Conservation (phyloP, 352 stramenopile species). For the Phytophthora cactorum region DNA sequence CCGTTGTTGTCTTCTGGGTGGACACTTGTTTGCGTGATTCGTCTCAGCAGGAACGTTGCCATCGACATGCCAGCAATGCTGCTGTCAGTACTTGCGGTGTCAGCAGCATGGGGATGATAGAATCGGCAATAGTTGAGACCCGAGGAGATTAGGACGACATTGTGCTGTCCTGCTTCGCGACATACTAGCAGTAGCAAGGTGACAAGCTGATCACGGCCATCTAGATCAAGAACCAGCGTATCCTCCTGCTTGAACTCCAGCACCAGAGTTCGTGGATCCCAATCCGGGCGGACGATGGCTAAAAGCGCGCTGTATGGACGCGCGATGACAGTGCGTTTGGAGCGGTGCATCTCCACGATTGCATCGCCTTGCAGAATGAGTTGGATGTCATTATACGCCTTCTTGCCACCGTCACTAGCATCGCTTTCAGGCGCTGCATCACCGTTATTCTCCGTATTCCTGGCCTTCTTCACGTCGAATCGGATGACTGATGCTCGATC, state of each 20-base stretch:
- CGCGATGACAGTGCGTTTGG: conserved; percentile 57
- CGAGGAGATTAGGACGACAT: conserved; percentile 47
- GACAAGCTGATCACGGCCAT: conserved; percentile 69
- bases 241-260: conserved; percentile 74
- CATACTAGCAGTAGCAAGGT: conserved; percentile 67
- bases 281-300: conserved; percentile 59
- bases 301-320: conserved; percentile 63
- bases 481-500: conserved; percentile 63
- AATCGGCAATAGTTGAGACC: conserved; percentile 61
- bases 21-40: conserved; percentile 47
- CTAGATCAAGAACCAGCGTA: conserved; percentile 57
- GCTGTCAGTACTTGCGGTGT: conserved; percentile 34
- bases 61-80: conserved; percentile 33
- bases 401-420: conserved; percentile 38
- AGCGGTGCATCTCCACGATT: conserved; percentile 72
- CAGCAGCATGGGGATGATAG: conserved; percentile 58
- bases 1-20: conserved; percentile 17
- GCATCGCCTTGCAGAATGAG: conserved; percentile 67
- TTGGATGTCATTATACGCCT: conserved; percentile 57
- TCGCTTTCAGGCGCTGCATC: conserved; percentile 26
- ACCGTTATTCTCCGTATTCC: conserved; percentile 19
- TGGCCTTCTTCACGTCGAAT: conserved; percentile 69
- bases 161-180: conserved; percentile 60
- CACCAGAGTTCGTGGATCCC: conserved; percentile 59
- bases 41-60: conserved; percentile 64